Conservation (phyloP, 495 filamentous ascomycete genomes). For the Bathelium albidoporum region DNA sequence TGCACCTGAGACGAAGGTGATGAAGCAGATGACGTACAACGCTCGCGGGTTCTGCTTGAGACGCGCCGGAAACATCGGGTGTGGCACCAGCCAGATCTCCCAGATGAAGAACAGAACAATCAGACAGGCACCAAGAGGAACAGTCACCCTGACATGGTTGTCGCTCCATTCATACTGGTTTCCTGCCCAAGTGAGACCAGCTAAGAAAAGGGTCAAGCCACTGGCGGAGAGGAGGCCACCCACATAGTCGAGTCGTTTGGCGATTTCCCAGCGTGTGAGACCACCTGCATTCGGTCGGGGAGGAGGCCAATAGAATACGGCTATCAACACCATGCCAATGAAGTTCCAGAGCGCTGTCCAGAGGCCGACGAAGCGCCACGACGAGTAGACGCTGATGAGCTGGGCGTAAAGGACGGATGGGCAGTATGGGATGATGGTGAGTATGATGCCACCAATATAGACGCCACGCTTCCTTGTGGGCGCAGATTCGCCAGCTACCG, state of each 20-base stretch:
- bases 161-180: conserved; percentile 36
- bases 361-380: conserved; percentile 56
- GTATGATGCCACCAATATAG: conserved; percentile 56
- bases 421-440: conserved; percentile 59
- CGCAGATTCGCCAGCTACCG: conserved; percentile 58
- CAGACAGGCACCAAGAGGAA: conserved; percentile 23
- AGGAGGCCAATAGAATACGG: conserved; percentile 58
- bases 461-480: conserved; percentile 56
- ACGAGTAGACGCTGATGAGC: conserved; percentile 48
- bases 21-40: conserved; percentile 22
- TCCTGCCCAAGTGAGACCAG: conserved; percentile 58
- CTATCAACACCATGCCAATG: conserved; percentile 50
- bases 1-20: conserved; percentile 27
- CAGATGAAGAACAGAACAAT: conserved; percentile 25
- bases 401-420: conserved; percentile 62
- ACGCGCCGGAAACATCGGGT: conserved; percentile 25
- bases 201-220: conserved; percentile 55
- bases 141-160: conserved; percentile 21
- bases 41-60: conserved; percentile 19
- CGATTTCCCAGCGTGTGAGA: conserved; percentile 38
- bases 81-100: conserved; percentile 21
- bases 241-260: conserved; percentile 52
- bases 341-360: conserved; percentile 52
- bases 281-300: conserved; percentile 46
- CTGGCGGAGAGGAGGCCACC: conserved; percentile 57